phyloP scores from a whole-genome alignment of 305 asterid species.

The Fraxinus sp. region DNA sequence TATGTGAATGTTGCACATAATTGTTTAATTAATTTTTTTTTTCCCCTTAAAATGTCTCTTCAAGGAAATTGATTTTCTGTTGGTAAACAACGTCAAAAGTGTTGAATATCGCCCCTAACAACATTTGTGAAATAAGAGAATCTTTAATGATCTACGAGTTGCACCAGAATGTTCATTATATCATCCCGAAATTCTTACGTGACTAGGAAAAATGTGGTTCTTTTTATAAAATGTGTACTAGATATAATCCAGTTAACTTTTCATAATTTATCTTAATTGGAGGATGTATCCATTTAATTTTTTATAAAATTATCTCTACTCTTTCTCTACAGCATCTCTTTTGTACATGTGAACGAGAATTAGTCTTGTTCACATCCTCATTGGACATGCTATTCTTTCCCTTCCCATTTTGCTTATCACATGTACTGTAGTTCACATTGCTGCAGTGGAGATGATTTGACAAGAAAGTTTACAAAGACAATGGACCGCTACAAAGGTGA shows the following conservation, averaged over 20 bases:
- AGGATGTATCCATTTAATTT: neutral
- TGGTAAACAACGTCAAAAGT: too few species aligned
- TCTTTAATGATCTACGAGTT: neutral
- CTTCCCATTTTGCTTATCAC: neutral
- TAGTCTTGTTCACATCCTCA: neutral
- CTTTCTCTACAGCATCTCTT: neutral
- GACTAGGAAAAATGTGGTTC: neutral
- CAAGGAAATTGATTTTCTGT: neutral
- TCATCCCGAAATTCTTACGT: neutral
- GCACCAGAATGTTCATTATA: neutral
- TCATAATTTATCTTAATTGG: neutral
- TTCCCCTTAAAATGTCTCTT: neutral
- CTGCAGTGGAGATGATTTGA: too few species aligned
- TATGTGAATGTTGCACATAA: neutral
- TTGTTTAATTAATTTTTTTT: too few species aligned
- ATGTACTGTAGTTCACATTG: too few species aligned
- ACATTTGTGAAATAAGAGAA: neutral
- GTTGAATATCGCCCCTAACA: too few species aligned
- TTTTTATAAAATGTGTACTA: neutral
- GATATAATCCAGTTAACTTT: neutral
- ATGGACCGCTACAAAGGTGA: neutral
- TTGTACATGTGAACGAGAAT: too few species aligned
- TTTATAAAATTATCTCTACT: too few species aligned
- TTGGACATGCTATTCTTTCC: neutral
- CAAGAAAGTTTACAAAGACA: neutral